These are phyloP conservation scores for Wickerhamomyces xylosicus DNA, from an alignment of 805 yeast genomes.

Conservation along the genomic window DNA sequence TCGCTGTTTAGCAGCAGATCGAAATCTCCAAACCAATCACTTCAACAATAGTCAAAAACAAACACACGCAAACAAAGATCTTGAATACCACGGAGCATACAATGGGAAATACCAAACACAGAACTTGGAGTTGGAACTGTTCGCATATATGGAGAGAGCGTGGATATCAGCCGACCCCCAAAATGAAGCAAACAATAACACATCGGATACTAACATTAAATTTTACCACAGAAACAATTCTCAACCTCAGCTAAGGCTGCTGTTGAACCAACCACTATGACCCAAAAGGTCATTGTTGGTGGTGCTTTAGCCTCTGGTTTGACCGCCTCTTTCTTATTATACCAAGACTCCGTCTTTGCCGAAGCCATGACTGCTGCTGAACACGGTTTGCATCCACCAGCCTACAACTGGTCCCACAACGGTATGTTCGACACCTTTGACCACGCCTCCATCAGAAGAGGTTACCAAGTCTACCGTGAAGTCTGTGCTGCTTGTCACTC, in stretches of 20 bases:
- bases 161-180: no score
- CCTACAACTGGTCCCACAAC: constrained; percentile 85
- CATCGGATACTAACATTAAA: constrained; percentile 10
- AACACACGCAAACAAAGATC: no score
- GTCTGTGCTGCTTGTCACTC: constrained; percentile 99
- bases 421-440: constrained; percentile 89
- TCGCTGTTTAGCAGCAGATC: no score
- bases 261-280: constrained; percentile 20
- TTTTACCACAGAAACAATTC: constrained; percentile 17
- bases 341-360: constrained; percentile 79
- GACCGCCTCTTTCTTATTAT: constrained; percentile 71
- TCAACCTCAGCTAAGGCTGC: constrained; percentile 27
- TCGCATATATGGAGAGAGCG: no score
- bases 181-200: no score
- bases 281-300: constrained; percentile 46
- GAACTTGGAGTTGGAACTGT: no score
- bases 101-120: no score
- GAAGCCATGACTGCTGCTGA: constrained; percentile 98
- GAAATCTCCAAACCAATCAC: neutral
- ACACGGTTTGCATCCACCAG: constrained; percentile 96
- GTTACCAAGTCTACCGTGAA: constrained; percentile 97
- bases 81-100: no score
- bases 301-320: constrained; percentile 66
- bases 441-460: constrained; percentile 95
- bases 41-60: no score